Conservation (phyloP, 495 filamentous ascomycete species). For the Aspergillus panamensis region DNA sequence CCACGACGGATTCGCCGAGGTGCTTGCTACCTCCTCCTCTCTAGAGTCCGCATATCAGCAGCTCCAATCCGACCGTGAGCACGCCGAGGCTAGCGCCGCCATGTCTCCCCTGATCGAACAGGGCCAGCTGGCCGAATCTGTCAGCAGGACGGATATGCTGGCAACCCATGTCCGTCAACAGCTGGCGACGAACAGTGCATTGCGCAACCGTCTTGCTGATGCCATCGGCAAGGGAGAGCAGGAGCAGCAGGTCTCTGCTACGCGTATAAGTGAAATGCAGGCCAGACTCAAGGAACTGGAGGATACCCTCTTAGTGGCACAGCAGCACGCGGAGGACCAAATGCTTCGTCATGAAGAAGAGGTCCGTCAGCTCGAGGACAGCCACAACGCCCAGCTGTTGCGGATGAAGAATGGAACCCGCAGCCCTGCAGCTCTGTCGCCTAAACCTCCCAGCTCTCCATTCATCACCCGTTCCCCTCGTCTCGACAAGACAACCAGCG, state of each 20-base stretch:
- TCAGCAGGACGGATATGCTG: slow-evolving; percentile 72
- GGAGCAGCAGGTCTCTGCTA: slow-evolving; percentile 73
- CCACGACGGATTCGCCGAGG: slow-evolving; percentile 46
- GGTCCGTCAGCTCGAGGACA: slow-evolving; percentile 67
- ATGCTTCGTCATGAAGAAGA: slow-evolving; percentile 85
- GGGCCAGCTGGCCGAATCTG: slow-evolving; percentile 63
- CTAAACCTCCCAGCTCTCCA: slow-evolving; percentile 58
- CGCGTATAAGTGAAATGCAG: slow-evolving; percentile 80
- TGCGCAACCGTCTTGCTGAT: slow-evolving; percentile 77
- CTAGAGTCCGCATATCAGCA: slow-evolving; percentile 76
- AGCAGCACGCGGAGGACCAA: slow-evolving; percentile 81
- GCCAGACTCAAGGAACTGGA: slow-evolving; percentile 73
- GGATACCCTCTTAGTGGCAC: slow-evolving; percentile 76
- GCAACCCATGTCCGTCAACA: slow-evolving; percentile 72
- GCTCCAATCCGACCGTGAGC: slow-evolving; percentile 74
- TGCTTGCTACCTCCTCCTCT: slow-evolving; percentile 63
- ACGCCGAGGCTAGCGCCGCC: slow-evolving; percentile 60
- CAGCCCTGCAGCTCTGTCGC: slow-evolving; percentile 41
- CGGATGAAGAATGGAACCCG: slow-evolving; percentile 61
- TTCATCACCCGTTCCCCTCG: slow-evolving; percentile 55
- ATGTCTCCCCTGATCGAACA: slow-evolving; percentile 62
- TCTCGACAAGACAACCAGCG: slow-evolving; percentile 55
- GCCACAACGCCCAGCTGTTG: slow-evolving; percentile 71
- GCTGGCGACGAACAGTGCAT: slow-evolving; percentile 66
- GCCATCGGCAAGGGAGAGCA: slow-evolving; percentile 83